phyloP scores from a whole-genome alignment of 2,329 filamentous ascomycete species.

The Neofusicoccum sp. region DNA sequence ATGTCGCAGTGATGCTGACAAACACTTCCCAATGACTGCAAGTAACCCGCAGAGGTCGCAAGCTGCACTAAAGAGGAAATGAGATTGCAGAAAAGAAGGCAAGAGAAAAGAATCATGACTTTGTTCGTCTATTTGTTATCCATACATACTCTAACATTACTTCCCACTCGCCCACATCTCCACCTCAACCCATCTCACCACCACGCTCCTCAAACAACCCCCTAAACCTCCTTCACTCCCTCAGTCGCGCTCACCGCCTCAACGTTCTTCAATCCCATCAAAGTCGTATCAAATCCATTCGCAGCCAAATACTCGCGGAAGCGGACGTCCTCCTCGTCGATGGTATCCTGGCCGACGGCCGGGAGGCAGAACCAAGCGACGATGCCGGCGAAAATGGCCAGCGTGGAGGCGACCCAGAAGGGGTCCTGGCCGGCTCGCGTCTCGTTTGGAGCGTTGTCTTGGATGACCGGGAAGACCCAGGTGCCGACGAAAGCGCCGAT shows the following conservation, averaged over 20 bases:
- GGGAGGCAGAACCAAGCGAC: constrained; percentile 69
- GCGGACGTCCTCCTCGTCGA: constrained; percentile 69
- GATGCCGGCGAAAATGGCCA: constrained; percentile 73
- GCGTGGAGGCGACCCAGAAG: constrained; percentile 77
- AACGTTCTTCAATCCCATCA: background rate
- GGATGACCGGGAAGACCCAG: constrained; percentile 71
- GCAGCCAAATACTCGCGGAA: constrained; percentile 69
- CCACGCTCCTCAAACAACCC: background rate
- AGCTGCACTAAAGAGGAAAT: too few species aligned
- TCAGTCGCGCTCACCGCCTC: background rate
- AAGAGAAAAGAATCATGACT: too few species aligned
- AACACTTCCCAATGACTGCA: too few species aligned
- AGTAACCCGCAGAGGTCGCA: too few species aligned
- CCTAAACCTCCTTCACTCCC: background rate
- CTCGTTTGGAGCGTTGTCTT: constrained; percentile 34
- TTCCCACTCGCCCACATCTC: too few species aligned
- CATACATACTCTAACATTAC: too few species aligned
- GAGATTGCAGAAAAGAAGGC: too few species aligned
- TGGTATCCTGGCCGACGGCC: constrained; percentile 78
- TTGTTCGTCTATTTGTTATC: too few species aligned
- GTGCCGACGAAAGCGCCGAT: constrained; percentile 83
- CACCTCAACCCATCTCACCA: too few species aligned
- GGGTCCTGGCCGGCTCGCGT: constrained; percentile 71
- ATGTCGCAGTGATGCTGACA: too few species aligned
- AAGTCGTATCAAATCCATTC: constrained; percentile 1